These are phyloP conservation scores for Flueggea neowawraea DNA, from an alignment of 441 rosid species.

Conservation along the genomic window DNA sequence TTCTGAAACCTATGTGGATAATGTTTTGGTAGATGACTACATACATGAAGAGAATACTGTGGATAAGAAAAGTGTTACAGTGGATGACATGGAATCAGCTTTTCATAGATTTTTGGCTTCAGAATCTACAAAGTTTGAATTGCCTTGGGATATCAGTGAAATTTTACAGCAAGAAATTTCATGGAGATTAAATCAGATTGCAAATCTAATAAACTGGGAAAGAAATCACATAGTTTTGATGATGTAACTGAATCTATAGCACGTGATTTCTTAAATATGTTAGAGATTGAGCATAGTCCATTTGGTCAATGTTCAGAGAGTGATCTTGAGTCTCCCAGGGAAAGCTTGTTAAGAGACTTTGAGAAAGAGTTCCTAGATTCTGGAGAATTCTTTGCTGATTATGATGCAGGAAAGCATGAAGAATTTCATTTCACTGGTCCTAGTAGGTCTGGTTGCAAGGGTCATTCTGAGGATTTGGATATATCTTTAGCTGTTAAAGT, in stretches of 20 bases:
- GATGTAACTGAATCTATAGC: constrained; percentile 66
- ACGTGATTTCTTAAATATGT: constrained; percentile 72
- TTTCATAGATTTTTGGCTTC: constrained; percentile 20
- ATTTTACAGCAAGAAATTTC: constrained; percentile 31
- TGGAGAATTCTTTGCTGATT: constrained; percentile 42
- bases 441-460: constrained; percentile 15
- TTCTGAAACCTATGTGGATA: constrained; percentile 13
- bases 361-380: constrained; percentile 63
- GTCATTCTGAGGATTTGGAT: constrained; percentile 35
- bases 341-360: constrained; percentile 69
- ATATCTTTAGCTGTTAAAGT: constrained; percentile 31
- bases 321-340: constrained; percentile 89
- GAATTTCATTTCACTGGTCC: constrained; percentile 17
- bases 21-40: constrained; percentile 19
- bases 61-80: constrained; percentile 19
- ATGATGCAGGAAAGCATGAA: constrained; percentile 29
- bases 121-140: constrained; percentile 41
- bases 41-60: constrained; percentile 20
- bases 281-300: constrained; percentile 54
- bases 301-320: constrained; percentile 43
- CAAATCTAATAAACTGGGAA: constrained; percentile 25
- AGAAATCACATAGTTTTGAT: constrained; percentile 67
- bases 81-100: constrained; percentile 35
- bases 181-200: constrained; percentile 39
- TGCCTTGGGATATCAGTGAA: constrained; percentile 26